phyloP scores from a whole-genome alignment of 495 filamentous ascomycete genomes.

The Bryoglossum gracile region DNA sequence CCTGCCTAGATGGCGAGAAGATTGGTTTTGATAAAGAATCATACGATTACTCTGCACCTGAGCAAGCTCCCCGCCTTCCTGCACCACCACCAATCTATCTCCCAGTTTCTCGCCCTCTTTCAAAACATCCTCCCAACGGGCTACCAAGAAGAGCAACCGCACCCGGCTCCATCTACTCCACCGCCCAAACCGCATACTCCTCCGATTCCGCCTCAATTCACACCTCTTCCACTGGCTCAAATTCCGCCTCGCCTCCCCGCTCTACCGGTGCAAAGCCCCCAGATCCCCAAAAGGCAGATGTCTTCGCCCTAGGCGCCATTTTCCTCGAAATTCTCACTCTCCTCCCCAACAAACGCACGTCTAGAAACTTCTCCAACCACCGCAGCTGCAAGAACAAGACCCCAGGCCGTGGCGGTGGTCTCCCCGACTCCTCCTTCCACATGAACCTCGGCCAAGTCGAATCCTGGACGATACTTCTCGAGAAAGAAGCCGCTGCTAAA shows the following conservation, averaged over 20 bases:
- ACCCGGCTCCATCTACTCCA: slow-evolving; percentile 10
- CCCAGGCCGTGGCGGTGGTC: slow-evolving; percentile 58
- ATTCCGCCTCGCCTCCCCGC: not conserved
- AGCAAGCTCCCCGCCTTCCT: slow-evolving; percentile 48
- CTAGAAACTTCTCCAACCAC: slow-evolving; percentile 63
- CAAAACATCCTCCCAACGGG: too few species aligned
- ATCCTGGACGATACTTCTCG: slow-evolving; percentile 80
- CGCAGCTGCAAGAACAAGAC: slow-evolving; percentile 63
- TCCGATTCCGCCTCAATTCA: slow-evolving; percentile 4
- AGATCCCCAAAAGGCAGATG: slow-evolving; percentile 51
- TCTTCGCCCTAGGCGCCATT: slow-evolving; percentile 71
- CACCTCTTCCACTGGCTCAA: slow-evolving; percentile 13
- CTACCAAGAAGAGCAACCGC: slow-evolving; percentile 11
- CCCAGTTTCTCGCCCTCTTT: slow-evolving; percentile 38
- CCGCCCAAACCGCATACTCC: slow-evolving; percentile 3
- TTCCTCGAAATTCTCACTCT: slow-evolving; percentile 64
- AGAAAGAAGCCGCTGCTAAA: too few species aligned
- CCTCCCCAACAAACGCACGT: slow-evolving; percentile 65
- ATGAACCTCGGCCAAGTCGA: slow-evolving; percentile 69
- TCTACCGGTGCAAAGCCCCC: not conserved
- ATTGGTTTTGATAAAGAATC: slow-evolving; percentile 59
- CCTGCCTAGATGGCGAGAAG: slow-evolving; percentile 44
- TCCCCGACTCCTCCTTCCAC: slow-evolving; percentile 77
- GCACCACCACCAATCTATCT: slow-evolving; percentile 26
- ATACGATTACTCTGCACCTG: slow-evolving; percentile 85